Base-by-base conservation (phyloP, 495 filamentous ascomycete genomes). In the Penicillium psychrofluorescens region DNA sequence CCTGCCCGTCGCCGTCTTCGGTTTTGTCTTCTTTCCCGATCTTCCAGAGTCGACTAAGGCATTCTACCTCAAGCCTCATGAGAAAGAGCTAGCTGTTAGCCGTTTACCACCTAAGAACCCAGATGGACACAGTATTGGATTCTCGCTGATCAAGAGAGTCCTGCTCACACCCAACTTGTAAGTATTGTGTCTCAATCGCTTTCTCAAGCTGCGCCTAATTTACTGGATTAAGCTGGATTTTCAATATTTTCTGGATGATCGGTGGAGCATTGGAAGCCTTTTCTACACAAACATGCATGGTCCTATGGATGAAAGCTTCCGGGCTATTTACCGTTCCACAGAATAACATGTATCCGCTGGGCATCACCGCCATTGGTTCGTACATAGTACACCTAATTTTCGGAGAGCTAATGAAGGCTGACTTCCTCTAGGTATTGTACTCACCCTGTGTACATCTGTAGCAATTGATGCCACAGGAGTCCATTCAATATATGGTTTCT, bases 1-100 rank as follows among this genome's bases (percentile, higher is more conserved):
- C 6, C 37, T 84, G 8, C 79, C 79, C 1, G 69, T 82, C 11
- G 79, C 78, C 0, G 40, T 81, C 4, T 81, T 76, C 44, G 79
- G 80, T 28, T 71, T 77, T 41, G 22, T 78, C 5, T 56, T 79
- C 41, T 82, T 82, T 57, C 79, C 80, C 1, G 79, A 83, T 55
- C 79, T 75, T 4, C 80, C 79, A 0, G 48, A 56, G 6, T 76
- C 71, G 2, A 81, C 80, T 0, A 60, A 53, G 15, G 78, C 76
- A 0, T 63, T 64, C 30, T 82, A 81, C 42, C 63, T 82, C 7
- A 68, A 44, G 6, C 41, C 51, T 0, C 38, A 54, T 1, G 76
- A 82, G 46, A 58, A 65, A 1, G 56, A 51, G 1, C 54, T 80
- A 4, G 78, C 78, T 11, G 22, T 22, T 6, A 22, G 22, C 22